These are phyloP conservation scores for Hypsizygus marmoreus DNA, from an alignment of 768 basidiomycete genomes.

Conservation along the genomic window DNA sequence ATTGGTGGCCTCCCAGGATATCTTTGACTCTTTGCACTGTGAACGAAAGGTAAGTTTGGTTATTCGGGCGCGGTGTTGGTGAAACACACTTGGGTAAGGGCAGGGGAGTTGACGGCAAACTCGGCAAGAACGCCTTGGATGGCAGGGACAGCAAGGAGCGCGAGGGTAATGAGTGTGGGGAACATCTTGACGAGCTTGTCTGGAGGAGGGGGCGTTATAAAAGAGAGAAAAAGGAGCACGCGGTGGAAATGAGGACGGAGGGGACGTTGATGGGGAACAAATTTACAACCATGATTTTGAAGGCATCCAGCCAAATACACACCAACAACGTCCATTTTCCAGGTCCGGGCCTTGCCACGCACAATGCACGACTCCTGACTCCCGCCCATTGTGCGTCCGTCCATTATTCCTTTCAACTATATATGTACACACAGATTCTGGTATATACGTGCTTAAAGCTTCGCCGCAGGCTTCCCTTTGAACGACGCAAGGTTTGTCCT, in stretches of 20 bases:
- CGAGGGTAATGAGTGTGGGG: slow-evolving; percentile 74
- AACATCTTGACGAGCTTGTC: slow-evolving; percentile 58
- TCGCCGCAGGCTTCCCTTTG: slow-evolving; percentile 50
- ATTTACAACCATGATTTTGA: background rate
- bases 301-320: background rate
- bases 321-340: slow-evolving; percentile 6
- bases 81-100: slow-evolving; percentile 51
- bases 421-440: slow-evolving; percentile 2
- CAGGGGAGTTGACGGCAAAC: slow-evolving; percentile 54
- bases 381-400: background rate
- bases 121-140: slow-evolving; percentile 53
- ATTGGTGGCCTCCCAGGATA: slow-evolving; percentile 52
- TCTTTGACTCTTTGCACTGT: slow-evolving; percentile 53
- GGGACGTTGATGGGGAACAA: slow-evolving; percentile 17
- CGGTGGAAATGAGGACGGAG: slow-evolving; percentile 26
- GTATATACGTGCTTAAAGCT: slow-evolving; percentile 36
- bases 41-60: slow-evolving; percentile 8
- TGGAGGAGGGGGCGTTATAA: slow-evolving; percentile 28
- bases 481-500: slow-evolving; percentile 64
- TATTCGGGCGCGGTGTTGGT: background rate
- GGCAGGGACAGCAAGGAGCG: slow-evolving; percentile 65
- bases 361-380: slow-evolving; percentile 17
- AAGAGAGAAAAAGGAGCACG: slow-evolving; percentile 26
- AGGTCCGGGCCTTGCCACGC: no score
- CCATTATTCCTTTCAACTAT: slow-evolving; percentile 6